Evolutionary conservation across 768 basidiomycete species (phyloP).

Genomic region (Russula emetica): DNA sequence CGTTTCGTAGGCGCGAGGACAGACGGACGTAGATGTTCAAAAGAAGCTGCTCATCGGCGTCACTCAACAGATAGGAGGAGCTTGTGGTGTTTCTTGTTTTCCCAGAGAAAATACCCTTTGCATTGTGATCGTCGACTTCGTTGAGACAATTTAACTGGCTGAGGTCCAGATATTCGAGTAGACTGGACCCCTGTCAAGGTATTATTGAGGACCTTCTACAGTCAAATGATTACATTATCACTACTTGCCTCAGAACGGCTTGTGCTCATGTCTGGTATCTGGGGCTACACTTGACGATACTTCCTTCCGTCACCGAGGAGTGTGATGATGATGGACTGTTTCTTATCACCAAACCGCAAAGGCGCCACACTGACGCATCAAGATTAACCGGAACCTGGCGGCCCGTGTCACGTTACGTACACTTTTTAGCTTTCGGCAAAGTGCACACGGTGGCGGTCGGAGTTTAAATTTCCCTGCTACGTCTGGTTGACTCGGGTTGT

Average conservation of each 20-base stretch:
- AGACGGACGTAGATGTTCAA: constrained; percentile 62
- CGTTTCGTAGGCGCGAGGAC: constrained; percentile 29
- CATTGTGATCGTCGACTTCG: constrained; percentile 48
- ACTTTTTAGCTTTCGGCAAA: no score
- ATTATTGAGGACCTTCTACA: background rate
- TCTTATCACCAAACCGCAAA: background rate
- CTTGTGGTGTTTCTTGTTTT: constrained; percentile 44
- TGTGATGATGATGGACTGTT: background rate
- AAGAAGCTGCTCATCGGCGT: constrained; percentile 70
- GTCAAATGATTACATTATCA: background rate
- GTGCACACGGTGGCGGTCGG: no score
- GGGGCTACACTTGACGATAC: background rate
- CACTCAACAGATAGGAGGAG: constrained; percentile 57
- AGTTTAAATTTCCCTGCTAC: no score
- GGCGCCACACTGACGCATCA: background rate
- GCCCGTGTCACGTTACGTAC: background rate
- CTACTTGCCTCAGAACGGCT: constrained; percentile 18
- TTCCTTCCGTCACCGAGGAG: background rate
- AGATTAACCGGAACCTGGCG: background rate
- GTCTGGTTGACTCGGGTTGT: no score
- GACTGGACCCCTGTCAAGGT: constrained; percentile 6
- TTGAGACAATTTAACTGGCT: constrained; percentile 68
- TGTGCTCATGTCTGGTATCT: constrained; percentile 11
- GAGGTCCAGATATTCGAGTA: constrained; percentile 25
- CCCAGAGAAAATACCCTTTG: constrained; percentile 47